Conservation (phyloP, 1,284 basidiomycete species). For the Puccinia horiana region DNA sequence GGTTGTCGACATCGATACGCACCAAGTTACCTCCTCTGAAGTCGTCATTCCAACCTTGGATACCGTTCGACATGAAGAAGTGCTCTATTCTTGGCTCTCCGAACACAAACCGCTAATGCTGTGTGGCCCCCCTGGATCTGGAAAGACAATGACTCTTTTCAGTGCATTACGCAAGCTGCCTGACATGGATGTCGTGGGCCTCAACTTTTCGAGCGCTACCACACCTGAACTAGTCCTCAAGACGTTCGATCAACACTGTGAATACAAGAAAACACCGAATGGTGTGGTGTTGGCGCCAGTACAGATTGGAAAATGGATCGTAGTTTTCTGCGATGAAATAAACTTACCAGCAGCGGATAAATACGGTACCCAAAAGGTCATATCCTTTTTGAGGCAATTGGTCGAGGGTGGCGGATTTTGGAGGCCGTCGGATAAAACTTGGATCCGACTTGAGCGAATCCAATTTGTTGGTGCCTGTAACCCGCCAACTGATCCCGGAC, state of each 20-base stretch:
- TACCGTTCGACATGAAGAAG: conserved; percentile 96
- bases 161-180: conserved; percentile 95
- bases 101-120: conserved; percentile 99
- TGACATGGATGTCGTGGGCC: conserved; percentile 97
- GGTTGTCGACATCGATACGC: conserved; percentile 92
- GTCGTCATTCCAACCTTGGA: conserved; percentile 98
- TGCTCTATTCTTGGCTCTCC: conserved; percentile 96
- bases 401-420: conserved; percentile 95
- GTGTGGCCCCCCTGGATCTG: conserved; percentile 97
- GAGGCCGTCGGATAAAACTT: conserved; percentile 89
- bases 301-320: conserved; percentile 96
- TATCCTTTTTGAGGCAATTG: conserved; percentile 95
- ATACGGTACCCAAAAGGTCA: conserved; percentile 97
- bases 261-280: conserved; percentile 96
- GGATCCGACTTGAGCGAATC: conserved; percentile 96
- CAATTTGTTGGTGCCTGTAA: conserved; percentile 99
- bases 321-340: conserved; percentile 99
- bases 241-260: conserved; percentile 99
- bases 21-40: conserved; percentile 90
- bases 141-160: conserved; percentile 99
- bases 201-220: conserved; percentile 99
- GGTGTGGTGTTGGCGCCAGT: conserved; percentile 89
- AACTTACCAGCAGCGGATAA: conserved; percentile 96
- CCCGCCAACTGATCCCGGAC: conserved; percentile 98
- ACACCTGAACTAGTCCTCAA: conserved; percentile 97